phyloP scores from a whole-genome alignment of 768 basidiomycete species.

The Podaxis sp. region DNA sequence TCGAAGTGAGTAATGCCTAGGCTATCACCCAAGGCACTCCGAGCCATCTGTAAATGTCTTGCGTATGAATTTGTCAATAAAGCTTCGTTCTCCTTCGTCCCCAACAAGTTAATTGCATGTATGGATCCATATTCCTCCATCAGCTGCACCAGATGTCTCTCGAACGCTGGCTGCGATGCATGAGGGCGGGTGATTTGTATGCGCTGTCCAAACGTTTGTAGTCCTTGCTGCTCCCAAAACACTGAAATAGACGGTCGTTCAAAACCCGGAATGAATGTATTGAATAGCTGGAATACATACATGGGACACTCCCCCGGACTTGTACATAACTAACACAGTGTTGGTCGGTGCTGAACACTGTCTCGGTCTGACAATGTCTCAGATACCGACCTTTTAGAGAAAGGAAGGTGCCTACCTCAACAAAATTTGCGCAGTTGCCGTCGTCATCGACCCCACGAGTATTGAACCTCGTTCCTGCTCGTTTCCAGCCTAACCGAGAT shows the following conservation, averaged over 20 bases:
- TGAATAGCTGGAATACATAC: slow-evolving; percentile 49
- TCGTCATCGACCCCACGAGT: slow-evolving; percentile 96
- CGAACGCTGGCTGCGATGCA: slow-evolving; percentile 96
- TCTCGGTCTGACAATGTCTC: slow-evolving; percentile 67
- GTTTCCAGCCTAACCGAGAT: slow-evolving; percentile 88
- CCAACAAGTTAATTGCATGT: slow-evolving; percentile 90
- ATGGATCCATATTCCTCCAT: slow-evolving; percentile 81
- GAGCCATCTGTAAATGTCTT: slow-evolving; percentile 71
- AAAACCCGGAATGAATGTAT: slow-evolving; percentile 14
- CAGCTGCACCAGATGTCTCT: slow-evolving; percentile 86
- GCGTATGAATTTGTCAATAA: slow-evolving; percentile 80
- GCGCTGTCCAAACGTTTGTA: slow-evolving; percentile 91
- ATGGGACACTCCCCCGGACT: slow-evolving; percentile 91
- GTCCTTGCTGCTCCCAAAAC: slow-evolving; percentile 98
- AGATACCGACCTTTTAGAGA: slow-evolving; percentile 16
- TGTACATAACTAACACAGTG: slow-evolving; percentile 92
- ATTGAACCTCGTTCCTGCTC: slow-evolving; percentile 97
- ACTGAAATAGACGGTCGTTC: slow-evolving; percentile 45
- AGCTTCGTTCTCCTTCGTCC: slow-evolving; percentile 89
- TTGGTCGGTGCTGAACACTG: slow-evolving; percentile 81
- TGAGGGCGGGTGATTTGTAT: slow-evolving; percentile 96
- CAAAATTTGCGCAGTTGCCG: slow-evolving; percentile 94
- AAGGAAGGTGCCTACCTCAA: slow-evolving; percentile 60
- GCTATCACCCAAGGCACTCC: slow-evolving; percentile 59
- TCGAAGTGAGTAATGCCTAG: slow-evolving; percentile 88